Evolutionary conservation across 2,329 filamentous ascomycete genomes (phyloP).

Genomic region (Aspergillus viridinutans): DNA sequence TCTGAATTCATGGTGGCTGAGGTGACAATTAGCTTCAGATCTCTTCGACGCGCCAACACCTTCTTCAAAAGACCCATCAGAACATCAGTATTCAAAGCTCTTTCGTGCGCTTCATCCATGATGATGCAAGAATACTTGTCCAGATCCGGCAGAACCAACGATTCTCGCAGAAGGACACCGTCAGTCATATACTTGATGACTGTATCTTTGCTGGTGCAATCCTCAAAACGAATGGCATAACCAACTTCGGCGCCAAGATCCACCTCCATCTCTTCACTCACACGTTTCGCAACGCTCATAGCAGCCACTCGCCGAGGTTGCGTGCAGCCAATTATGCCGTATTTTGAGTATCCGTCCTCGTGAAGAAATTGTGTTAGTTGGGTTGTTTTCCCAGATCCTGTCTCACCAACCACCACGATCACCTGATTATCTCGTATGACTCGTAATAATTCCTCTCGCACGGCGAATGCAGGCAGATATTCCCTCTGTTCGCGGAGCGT

Average conservation of each 20-base stretch:
- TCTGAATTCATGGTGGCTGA: slow-evolving; percentile 99
- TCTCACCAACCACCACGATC: slow-evolving; percentile 93
- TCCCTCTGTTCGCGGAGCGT: slow-evolving; percentile 86
- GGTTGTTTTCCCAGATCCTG: slow-evolving; percentile 95
- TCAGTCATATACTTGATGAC: slow-evolving; percentile 99
- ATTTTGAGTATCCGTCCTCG: slow-evolving; percentile 86
- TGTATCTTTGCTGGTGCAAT: slow-evolving; percentile 93
- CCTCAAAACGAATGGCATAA: slow-evolving; percentile 97
- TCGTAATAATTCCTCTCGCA: slow-evolving; percentile 83
- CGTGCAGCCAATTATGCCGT: slow-evolving; percentile 91
- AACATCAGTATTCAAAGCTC: slow-evolving; percentile 93
- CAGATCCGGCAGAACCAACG: slow-evolving; percentile 83
- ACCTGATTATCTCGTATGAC: slow-evolving; percentile 97
- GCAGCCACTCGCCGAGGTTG: slow-evolving; percentile 94
- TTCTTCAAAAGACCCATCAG: slow-evolving; percentile 98
- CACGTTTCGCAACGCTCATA: slow-evolving; percentile 98
- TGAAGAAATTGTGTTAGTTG: slow-evolving; percentile 94
- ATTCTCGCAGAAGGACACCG: slow-evolving; percentile 88
- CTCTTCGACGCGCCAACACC: slow-evolving; percentile 79
- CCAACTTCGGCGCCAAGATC: slow-evolving; percentile 82
- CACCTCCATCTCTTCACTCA: slow-evolving; percentile 97
- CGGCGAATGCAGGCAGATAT: slow-evolving; percentile 90
- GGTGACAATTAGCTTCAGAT: slow-evolving; percentile 94
- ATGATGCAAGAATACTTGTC: slow-evolving; percentile 98
- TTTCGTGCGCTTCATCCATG: slow-evolving; percentile 98